phyloP scores from a whole-genome alignment of 495 filamentous ascomycete genomes.

The Neurospora hispaniola region DNA sequence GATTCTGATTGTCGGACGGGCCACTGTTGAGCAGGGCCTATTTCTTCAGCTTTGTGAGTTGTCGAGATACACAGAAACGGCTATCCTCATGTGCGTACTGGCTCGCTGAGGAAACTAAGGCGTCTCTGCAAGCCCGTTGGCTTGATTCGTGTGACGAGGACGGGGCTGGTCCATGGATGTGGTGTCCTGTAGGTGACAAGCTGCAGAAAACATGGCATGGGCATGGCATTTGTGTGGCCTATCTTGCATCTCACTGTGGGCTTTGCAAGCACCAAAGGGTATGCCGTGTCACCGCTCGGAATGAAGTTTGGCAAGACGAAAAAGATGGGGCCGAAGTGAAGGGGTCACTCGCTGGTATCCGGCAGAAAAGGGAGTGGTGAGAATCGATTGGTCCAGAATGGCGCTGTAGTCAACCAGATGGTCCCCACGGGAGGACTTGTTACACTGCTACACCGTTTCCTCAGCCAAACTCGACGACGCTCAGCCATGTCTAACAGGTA shows the following conservation, averaged over 20 bases:
- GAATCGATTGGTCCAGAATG: neutral
- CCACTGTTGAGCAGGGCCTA: neutral
- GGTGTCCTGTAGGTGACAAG: constrained; percentile 7
- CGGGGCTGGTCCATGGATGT: neutral
- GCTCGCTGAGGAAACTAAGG: neutral
- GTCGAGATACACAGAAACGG: constrained; percentile 5
- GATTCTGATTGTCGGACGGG: neutral
- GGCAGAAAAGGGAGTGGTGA: neutral
- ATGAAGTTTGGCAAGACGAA: neutral
- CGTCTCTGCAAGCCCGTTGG: constrained; percentile 1
- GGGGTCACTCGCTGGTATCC: neutral
- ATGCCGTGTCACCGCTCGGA: neutral
- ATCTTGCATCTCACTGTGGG: neutral
- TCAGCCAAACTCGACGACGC: neutral
- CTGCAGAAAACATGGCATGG: constrained; percentile 6
- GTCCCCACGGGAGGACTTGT: neutral
- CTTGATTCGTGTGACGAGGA: neutral
- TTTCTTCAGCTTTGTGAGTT: neutral
- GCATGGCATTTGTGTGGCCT: constrained; percentile 4
- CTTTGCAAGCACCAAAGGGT: neutral
- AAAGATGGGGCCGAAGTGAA: neutral
- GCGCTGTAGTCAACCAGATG: neutral
- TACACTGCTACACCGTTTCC: neutral
- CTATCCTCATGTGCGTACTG: constrained; percentile 3
- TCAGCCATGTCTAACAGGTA: neutral